A percentile compares a stretch with the other conserved stretches of the same genome.
phyloP scores from a whole-genome alignment of 208 protist species.

The Vickermania ingenoplastis region DNA sequence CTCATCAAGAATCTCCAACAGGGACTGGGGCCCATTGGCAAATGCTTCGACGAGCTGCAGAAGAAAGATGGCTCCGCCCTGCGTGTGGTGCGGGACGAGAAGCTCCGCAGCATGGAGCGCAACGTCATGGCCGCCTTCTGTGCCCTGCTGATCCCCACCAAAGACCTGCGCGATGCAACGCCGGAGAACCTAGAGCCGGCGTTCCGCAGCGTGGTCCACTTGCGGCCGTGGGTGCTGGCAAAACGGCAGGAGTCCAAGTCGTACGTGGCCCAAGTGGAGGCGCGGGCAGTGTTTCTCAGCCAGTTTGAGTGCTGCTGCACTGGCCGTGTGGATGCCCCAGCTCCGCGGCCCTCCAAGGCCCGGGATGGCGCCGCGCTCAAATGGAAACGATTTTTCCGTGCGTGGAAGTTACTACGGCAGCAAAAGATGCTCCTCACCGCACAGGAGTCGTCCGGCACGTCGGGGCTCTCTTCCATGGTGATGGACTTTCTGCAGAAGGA shows the following conservation, averaged over 20 bases:
- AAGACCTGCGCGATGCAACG: constrained; percentile 23
- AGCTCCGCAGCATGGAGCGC: constrained; percentile 59
- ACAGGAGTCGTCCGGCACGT: constrained; percentile 33
- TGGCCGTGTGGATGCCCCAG: neutral
- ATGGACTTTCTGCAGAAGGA: constrained; percentile 64
- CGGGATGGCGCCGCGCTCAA: neutral
- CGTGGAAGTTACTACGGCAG: constrained; percentile 65
- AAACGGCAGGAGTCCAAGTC: constrained; percentile 60
- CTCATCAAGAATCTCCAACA: constrained; percentile 79
- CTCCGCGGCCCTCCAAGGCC: constrained; percentile 18
- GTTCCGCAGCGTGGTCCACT: constrained; percentile 55
- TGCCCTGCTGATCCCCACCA: constrained; percentile 54
- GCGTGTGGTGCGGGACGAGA: constrained; percentile 58
- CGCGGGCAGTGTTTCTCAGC: constrained; percentile 55
- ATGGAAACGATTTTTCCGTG: constrained; percentile 76
- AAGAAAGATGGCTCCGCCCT: constrained; percentile 50
- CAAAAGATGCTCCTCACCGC: constrained; percentile 62
- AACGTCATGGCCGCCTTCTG: constrained; percentile 79
- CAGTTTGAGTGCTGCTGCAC: constrained; percentile 67
- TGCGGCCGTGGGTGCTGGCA: constrained; percentile 70
- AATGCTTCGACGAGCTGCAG: constrained; percentile 66
- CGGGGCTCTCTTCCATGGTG: constrained; percentile 28
- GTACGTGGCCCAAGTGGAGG: constrained; percentile 44
- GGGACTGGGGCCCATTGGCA: constrained; percentile 58
- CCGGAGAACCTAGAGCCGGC: constrained; percentile 31